Evolutionary conservation across 805 yeast genomes (phyloP), one percentile per base, ranked within the genome.

Genomic region (Phaffomyces antillensis): DNA sequence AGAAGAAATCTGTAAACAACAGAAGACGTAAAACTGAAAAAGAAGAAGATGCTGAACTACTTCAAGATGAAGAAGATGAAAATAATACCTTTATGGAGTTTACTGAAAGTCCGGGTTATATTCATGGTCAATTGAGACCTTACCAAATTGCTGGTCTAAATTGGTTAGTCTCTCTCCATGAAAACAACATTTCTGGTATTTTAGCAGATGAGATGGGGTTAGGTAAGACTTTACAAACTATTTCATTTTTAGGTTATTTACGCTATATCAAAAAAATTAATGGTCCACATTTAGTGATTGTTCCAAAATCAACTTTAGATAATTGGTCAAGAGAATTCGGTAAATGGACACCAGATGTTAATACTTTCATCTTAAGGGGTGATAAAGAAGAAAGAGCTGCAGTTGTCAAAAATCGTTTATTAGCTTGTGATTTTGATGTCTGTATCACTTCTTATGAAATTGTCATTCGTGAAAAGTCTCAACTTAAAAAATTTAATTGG

Each of bases 131-230:
- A 36, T 62, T 85, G 46, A 73, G 95, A 55, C 81, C 84, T 3
- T 85, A 85, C 59, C 95, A 85, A 63, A 72, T 85, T 50, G 89
- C 82, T 61, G 95, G 93, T 50, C 67, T 85, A 49, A 85, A 85
- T 60, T 85, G 95, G 95, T 65, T 85, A 53, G 75, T 84, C 13
- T 72, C 83, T 1, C 63, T 85, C 47, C 77, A 81, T 54, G 83
- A 79, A 50, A 83, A 82, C 64, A 76, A 78, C 48, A 65, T 85
- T 39, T 76, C 85, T 1, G 93, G 93, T 48, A 84, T 85, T 23
- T 68, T 85, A 47, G 93, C 93, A 1, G 93, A 85, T 63, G 93
- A 85, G 64, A 85, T 85, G 93, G 93, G 93, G 2, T 65, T 85
- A 49, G 93, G 93, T 53, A 85, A 85, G 60, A 85, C 93, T 4